phyloP scores from a whole-genome alignment of 2,329 filamentous ascomycete species.

The Diaporthe helianthi region DNA sequence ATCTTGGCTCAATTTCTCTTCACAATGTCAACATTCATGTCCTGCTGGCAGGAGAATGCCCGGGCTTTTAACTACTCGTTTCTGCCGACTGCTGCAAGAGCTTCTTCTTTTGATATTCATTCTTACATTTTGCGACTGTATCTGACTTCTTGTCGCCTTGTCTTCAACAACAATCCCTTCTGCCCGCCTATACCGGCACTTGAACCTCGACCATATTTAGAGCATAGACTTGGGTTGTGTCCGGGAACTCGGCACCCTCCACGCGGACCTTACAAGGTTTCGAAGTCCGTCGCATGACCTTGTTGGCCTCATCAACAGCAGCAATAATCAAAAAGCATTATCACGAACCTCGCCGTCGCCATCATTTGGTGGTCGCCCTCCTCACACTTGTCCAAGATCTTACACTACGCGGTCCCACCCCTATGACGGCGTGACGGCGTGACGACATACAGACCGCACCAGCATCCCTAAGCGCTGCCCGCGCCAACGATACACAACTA shows the following conservation, averaged over 20 bases:
- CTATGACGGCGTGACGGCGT: not conserved
- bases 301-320: not conserved
- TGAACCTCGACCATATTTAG: not conserved
- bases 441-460: not conserved
- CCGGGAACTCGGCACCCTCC: not conserved
- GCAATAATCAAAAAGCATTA: not conserved
- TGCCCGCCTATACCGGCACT: slow-evolving; percentile 3
- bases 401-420: not conserved
- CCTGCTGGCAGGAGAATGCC: slow-evolving; percentile 20
- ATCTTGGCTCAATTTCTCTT: slow-evolving; percentile 21
- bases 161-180: slow-evolving; percentile 1
- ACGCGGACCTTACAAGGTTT: not conserved
- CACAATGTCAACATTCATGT: slow-evolving; percentile 18
- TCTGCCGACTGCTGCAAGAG: not conserved
- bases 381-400: not conserved
- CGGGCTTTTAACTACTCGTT: not conserved
- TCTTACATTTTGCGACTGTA: not conserved
- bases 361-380: not conserved
- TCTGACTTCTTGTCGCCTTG: not conserved
- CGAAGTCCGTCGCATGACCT: not conserved
- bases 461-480: not conserved
- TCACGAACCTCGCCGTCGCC: not conserved
- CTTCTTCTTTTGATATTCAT: not conserved
- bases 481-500: not conserved
- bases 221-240: not conserved